These are phyloP conservation scores for Pancytospora epiphaga DNA, from an alignment of 371 early-diverging fungal genomes.

Conservation along the genomic window DNA sequence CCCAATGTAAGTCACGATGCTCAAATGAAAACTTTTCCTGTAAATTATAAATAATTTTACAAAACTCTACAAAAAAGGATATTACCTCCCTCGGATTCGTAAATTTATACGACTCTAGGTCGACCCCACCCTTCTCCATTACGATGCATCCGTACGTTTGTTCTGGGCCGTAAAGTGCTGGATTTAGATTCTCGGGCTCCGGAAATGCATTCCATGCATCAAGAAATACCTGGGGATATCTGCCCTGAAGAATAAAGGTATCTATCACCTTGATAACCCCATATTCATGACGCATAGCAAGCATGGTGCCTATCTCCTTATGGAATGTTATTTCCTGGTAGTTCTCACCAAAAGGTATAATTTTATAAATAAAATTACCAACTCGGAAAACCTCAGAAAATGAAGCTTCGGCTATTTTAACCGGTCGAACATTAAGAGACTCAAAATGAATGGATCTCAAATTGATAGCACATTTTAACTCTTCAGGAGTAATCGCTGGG, in stretches of 20 bases:
- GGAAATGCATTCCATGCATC: constrained; percentile 66
- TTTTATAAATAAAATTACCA: constrained; percentile 44
- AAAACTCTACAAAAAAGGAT: constrained; percentile 63
- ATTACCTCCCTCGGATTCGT: constrained; percentile 60
- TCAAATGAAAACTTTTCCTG: constrained; percentile 65
- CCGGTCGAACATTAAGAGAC: constrained; percentile 15
- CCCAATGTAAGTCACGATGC: constrained; percentile 78
- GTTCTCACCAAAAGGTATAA: constrained; percentile 36
- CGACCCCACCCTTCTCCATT: constrained; percentile 66
- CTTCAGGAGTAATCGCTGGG: neutral
- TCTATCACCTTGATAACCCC: constrained; percentile 28
- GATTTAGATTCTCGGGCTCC: constrained; percentile 64
- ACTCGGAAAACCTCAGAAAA: constrained; percentile 52
- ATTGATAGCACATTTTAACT: neutral
- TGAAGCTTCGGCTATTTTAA: constrained; percentile 55
- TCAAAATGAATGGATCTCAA: constrained; percentile 4
- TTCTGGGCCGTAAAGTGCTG: constrained; percentile 50
- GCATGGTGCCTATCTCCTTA: constrained; percentile 35
- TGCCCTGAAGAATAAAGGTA: constrained; percentile 32
- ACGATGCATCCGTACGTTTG: constrained; percentile 64
- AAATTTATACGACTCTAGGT: constrained; percentile 63
- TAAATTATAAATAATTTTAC: constrained; percentile 63
- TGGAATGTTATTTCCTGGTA: constrained; percentile 21
- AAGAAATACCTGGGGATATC: constrained; percentile 30
- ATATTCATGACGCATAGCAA: constrained; percentile 25